These are phyloP conservation scores for Blastobotrys illinoisensis DNA, from an alignment of 1,139 yeast species.

Conservation along the genomic window DNA sequence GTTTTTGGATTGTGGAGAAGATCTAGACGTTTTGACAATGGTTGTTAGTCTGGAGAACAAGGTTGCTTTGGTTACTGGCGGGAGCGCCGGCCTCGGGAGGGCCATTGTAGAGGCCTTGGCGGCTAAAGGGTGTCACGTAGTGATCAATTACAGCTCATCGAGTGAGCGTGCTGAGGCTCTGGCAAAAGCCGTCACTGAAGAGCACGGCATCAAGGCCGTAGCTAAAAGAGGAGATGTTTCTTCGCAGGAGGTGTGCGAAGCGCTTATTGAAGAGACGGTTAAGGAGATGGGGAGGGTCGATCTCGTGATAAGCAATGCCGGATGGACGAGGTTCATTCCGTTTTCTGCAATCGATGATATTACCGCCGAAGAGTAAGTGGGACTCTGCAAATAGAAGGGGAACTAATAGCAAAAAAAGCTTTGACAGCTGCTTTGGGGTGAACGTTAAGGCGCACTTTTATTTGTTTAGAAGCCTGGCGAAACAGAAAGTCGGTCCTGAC, in stretches of 20 bases:
- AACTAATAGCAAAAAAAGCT: conserved; percentile 6
- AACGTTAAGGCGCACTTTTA: conserved; percentile 35
- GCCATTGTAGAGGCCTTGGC: conserved; percentile 26
- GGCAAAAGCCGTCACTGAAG: conserved; percentile 19
- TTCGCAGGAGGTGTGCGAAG: conserved; percentile 18
- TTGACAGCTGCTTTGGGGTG: conserved; percentile 25
- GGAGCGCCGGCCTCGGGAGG: conserved; percentile 31
- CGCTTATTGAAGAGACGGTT: conserved; percentile 22
- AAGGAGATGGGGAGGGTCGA: conserved; percentile 26
- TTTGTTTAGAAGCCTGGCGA: conserved; percentile 35
- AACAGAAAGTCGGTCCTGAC: conserved; percentile 30
- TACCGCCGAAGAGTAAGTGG: conserved; percentile 17
- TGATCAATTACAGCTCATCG: conserved; percentile 33
- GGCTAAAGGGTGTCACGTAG: conserved; percentile 26
- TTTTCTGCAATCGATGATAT: conserved; percentile 22
- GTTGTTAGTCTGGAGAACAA: conserved; percentile 19
- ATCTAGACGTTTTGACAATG: conserved; percentile 8
- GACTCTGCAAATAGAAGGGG: neutral
- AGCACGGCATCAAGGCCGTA: conserved; percentile 19
- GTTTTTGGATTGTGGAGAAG: neutral
- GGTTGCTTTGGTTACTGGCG: conserved; percentile 30
- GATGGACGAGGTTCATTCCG: conserved; percentile 23
- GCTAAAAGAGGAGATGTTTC: conserved; percentile 23
- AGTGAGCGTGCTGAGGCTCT: conserved; percentile 29
- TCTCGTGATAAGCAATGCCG: conserved; percentile 31